Evolutionary conservation across 148 eudicot species (phyloP), one percentile per base, ranked within the genome.

Genomic region (Chenopodium berlandieri): DNA sequence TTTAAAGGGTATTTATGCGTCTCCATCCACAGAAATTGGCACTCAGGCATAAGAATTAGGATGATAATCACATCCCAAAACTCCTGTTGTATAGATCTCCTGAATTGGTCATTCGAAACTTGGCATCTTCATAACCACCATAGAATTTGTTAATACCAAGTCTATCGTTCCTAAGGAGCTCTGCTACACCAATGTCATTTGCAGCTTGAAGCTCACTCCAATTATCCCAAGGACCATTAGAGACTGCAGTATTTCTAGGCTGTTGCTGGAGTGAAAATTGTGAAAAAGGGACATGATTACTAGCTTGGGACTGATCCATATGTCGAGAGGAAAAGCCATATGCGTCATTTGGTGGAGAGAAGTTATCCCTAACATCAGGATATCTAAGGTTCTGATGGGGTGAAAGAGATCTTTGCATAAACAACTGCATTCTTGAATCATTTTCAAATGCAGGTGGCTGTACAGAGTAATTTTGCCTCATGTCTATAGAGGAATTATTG

Each of bases 141-240:
- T 85, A 90, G 78, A 86, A 83, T 75, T 91, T 91, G 87, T 89
- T 86, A 48, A 87, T 88, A 23, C 97, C 92, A 77, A 88, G 63
- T 82, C 89, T 85, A 78, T 91, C 94, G 76, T 89, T 90, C 82
- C 94, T 86, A 84, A 91, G 88, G 81, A 88, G 83, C 80, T 91
- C 93, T 66, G 85, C 82, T 32, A 85, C 75, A 64, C 90, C 89
- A 68, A 86, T 82, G 74, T 91, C 93, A 82, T 84, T 88, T 30
- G 88, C 86, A 56, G 54, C 82, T 62, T 84, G 88, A 67, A 34
- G 65, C 54, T 88, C 91, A 73, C 81, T 90, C 88, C 88, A 76
- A 80, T 85, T 83, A 87, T 96, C 91, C 97, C 94, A 91, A 73
- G 91, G 95, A 31, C 92, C 91, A 87, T 91, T 94, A 68, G 95